A percentile compares a stretch with the other conserved stretches of the same genome.
These are phyloP conservation scores for Chaetoceros muelleri DNA, from an alignment of 108 stramenopile species.

Conservation along the genomic window DNA sequence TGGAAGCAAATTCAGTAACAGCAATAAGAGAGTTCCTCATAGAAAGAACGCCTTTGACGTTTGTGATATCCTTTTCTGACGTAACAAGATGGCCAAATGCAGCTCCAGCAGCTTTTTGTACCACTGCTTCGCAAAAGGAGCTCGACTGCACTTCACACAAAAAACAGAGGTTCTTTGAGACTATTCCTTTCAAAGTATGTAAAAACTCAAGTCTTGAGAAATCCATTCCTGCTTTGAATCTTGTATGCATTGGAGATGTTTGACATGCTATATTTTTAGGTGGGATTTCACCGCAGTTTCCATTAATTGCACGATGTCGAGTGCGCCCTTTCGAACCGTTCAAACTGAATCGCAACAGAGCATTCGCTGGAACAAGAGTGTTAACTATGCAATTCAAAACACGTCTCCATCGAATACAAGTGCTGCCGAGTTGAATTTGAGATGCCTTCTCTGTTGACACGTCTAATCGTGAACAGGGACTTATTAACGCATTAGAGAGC, in stretches of 20 bases:
- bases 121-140: neutral
- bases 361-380: slow-evolving; percentile 50
- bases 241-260: neutral
- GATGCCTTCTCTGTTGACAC: neutral
- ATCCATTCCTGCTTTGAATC: too few relatives aligned
- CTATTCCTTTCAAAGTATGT: neutral
- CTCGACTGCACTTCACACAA: neutral
- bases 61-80: neutral
- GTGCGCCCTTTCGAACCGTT: slow-evolving; percentile 34
- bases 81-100: neutral
- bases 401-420: slow-evolving; percentile 31
- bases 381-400: slow-evolving; percentile 31
- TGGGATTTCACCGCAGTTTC: slow-evolving; percentile 1
- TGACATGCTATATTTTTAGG: neutral
- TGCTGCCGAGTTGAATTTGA: slow-evolving; percentile 15
- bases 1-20: neutral
- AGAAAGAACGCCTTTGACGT: neutral
- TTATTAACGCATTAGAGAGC: slow-evolving; percentile 32
- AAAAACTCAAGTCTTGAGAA: too few relatives aligned
- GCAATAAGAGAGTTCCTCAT: neutral
- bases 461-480: slow-evolving; percentile 21
- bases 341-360: slow-evolving; percentile 47
- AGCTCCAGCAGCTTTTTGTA: neutral
- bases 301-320: slow-evolving; percentile 35
- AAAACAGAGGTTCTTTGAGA: neutral